Conservation (phyloP, 805 yeast species). For the Saccharomycopsis lassenensis region DNA sequence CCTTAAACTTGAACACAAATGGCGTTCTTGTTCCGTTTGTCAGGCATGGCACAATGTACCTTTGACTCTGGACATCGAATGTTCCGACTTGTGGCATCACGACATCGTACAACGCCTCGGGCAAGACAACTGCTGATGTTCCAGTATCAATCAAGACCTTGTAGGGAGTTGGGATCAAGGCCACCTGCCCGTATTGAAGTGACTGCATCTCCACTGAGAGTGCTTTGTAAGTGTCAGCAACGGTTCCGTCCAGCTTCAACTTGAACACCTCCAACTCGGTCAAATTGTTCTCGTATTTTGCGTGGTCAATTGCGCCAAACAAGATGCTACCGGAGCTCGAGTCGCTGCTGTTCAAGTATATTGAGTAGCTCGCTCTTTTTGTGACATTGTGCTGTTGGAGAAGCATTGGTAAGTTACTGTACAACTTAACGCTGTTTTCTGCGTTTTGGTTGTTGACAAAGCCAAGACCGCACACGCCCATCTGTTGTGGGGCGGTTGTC, state of each 20-base stretch:
- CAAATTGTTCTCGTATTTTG: conserved; percentile 44
- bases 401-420: conserved; percentile 13
- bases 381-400: conserved; percentile 3
- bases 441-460: conserved; percentile 1
- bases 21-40: conserved; percentile 2
- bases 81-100: conserved; percentile 1
- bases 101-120: conserved; percentile 1
- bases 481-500: conserved; percentile 10
- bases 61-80: not conserved
- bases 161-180: not conserved
- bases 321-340: conserved; percentile 9
- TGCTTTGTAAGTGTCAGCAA: conserved; percentile 2
- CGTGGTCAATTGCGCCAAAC: conserved; percentile 24
- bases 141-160: conserved; percentile 14
- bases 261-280: conserved; percentile 3
- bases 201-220: not conserved
- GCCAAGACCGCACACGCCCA: conserved; percentile 15
- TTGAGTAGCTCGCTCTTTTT: conserved; percentile 5
- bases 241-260: not conserved
- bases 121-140: conserved; percentile 6
- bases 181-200: not conserved
- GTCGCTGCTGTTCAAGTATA: conserved; percentile 8
- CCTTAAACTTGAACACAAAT: conserved; percentile 1
- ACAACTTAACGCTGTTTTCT: not conserved
- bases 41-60: conserved; percentile 8